Evolutionary conservation across 257 asterid species (phyloP).

Genomic region (Buddleja alternifolia): DNA sequence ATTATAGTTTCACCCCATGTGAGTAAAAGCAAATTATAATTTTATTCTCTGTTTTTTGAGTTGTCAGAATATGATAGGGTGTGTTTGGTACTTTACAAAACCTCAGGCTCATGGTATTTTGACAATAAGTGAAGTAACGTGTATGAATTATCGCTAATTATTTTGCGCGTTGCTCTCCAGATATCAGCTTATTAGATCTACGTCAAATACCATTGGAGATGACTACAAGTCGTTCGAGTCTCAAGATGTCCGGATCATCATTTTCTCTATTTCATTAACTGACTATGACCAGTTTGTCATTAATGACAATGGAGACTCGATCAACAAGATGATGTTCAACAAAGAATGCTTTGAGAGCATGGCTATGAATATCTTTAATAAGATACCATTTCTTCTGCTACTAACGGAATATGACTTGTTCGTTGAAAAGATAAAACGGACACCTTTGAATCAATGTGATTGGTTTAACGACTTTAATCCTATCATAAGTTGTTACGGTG

Average conservation of each 20-base stretch:
- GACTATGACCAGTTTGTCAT: constrained; percentile 31
- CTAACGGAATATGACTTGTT: constrained; percentile 41
- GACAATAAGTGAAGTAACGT: no score
- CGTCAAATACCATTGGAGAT: constrained; percentile 10
- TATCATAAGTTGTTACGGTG: constrained; percentile 32
- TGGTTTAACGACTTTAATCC: constrained; percentile 65
- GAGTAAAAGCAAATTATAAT: no score
- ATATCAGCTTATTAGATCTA: constrained; percentile 37
- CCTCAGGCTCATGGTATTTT: no score
- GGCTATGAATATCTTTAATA: constrained; percentile 30
- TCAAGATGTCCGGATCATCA: constrained; percentile 33
- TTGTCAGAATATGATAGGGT: no score
- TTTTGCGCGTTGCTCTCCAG: constrained; percentile 21
- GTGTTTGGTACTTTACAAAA: no score
- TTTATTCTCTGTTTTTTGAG: no score
- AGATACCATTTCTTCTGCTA: constrained; percentile 28
- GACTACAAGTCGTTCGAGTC: constrained; percentile 34
- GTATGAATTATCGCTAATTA: background rate
- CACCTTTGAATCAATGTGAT: constrained; percentile 52
- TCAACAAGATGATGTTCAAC: constrained; percentile 37
- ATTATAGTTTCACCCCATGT: no score
- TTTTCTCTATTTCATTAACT: constrained; percentile 30
- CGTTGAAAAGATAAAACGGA: constrained; percentile 34
- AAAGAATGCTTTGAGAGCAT: constrained; percentile 31
- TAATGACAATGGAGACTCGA: constrained; percentile 3